A percentile compares a stretch with the other conserved stretches of the same genome.
Conservation (phyloP, 306 rosid genomes). For the Canavalia ensiformis region DNA sequence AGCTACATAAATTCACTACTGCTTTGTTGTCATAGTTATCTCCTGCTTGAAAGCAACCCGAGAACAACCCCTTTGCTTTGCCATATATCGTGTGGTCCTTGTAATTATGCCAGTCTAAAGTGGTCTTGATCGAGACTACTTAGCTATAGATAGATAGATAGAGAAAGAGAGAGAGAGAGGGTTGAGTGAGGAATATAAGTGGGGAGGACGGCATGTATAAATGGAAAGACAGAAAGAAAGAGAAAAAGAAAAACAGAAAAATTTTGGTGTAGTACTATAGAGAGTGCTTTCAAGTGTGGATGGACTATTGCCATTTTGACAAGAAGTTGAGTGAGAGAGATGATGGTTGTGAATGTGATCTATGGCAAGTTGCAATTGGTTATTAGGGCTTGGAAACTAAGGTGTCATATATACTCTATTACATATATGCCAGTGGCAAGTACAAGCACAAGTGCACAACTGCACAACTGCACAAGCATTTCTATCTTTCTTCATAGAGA, state of each 20-base stretch:
- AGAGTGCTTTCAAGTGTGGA: conserved; percentile 65
- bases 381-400: conserved; percentile 50
- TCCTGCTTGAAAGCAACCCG: conserved; percentile 82
- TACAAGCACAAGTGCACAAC: conserved; percentile 55
- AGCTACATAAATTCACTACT: conserved; percentile 50
- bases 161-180: conserved; percentile 14
- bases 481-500: conserved; percentile 20
- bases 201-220: conserved; percentile 79
- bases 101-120: conserved; percentile 69
- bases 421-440: conserved; percentile 59
- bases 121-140: conserved; percentile 55
- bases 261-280: neutral
- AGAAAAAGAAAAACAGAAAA: conserved; percentile 21
- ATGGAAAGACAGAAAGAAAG: conserved; percentile 63
- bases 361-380: conserved; percentile 69
- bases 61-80: conserved; percentile 62
- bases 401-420: conserved; percentile 41
- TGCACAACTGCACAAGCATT: conserved; percentile 43
- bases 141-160: conserved; percentile 44
- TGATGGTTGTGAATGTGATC: conserved; percentile 44
- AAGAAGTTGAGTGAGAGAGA: conserved; percentile 42
- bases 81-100: conserved; percentile 77
- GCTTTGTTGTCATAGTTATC: conserved; percentile 72
- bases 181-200: conserved; percentile 51
- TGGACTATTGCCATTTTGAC: conserved; percentile 60